Base-by-base conservation (phyloP, 139 green algal species). In the Chlamydomonas sp. region DNA sequence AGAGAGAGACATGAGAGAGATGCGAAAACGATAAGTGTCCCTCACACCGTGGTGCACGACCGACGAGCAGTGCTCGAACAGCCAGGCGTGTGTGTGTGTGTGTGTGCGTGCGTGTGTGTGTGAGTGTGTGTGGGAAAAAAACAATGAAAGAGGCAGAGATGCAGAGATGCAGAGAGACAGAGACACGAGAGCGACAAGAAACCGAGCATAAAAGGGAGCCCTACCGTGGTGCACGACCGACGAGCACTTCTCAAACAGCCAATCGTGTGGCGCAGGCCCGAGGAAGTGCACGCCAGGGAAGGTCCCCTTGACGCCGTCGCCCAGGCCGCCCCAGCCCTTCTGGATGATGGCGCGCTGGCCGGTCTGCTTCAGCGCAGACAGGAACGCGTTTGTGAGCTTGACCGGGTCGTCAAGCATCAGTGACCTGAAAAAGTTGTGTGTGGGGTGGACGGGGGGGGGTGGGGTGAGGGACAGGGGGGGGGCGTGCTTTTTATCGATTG, bases 201-300 rank as follows among this genome's bases (percentile, higher is more conserved):
- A n/a, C n/a, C n/a, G n/a, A n/a, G n/a, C n/a, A n/a, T n/a, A n/a
- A n/a, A n/a, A n/a, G n/a, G n/a, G n/a, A n/a, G n/a, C n/a, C n/a
- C n/a, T n/a, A n/a, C 88, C 88, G 35, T 94, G 88, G 71, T 94
- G 88, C 33, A 94, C 76, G 1, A 88, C 82, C 13, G 76, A 79
- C 3, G 35, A 72, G 63, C 36, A 35, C 3, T 26, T 10, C 30
- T 75, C 49, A 66, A 75, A 75, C 59, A 75, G 70, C 70, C 70
- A 75, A 60, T 75, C 70, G 35, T 75, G 70, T 29, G 70, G 58
- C n/a, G n/a, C n/a, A n/a, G n/a, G n/a, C n/a, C n/a, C n/a, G n/a
- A n/a, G n/a, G n/a, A n/a, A n/a, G n/a, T n/a, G n/a, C n/a, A n/a
- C n/a, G n/a, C n/a, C n/a, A n/a, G n/a, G n/a, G n/a, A n/a, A n/a